Evolutionary conservation across 805 yeast species (phyloP), one percentile per base, ranked within the genome.

Genomic region (Yamadazyma nakazawae): DNA sequence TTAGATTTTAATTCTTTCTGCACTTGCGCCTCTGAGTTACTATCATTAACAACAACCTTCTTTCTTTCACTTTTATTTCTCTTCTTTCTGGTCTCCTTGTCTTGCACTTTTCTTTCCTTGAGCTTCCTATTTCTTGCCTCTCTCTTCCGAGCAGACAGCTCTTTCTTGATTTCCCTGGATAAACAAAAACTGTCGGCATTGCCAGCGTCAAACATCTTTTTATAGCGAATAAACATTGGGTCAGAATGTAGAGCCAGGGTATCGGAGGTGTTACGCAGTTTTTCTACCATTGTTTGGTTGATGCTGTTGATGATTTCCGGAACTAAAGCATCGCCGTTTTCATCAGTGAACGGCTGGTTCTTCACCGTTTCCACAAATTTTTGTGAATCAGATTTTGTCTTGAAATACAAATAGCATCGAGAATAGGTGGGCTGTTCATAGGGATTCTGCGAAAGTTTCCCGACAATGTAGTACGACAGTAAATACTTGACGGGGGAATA

Each of bases 351-450:
- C 31, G 61, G 55, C 31, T 64, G 54, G 0, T 51, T 50, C 25
- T 56, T 56, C 11, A 68, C 51, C 2, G 48, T 47, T 5, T 48
- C 40, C 2, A 61, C 59, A 40, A 75, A 67, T n/a, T 52, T 49
- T n/a, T 55, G 59, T 41, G 71, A 55, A 1, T 47, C 35, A 3
- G 48, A 41, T 11, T 57, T 56, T n/a, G 55, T 60, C 40, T 62
- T 63, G 47, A 77, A 68, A 11, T 50, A 46, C 2, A 74, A 50
- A 55, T 72, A 77, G 11, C 74, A 70, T 48, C 79, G 58, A 1
- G 81, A 75, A 47, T 60, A 62, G 1, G 57, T 55, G 0, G 77
- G 75, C 12, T 54, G 50, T 36, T 72, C 73, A 48, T 66, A 75
- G 0, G 74, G 73, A 16, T 63, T 64, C 50, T 56, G 57, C 38